phyloP scores from a whole-genome alignment of 768 basidiomycete species.

The Mycena galericulata region DNA sequence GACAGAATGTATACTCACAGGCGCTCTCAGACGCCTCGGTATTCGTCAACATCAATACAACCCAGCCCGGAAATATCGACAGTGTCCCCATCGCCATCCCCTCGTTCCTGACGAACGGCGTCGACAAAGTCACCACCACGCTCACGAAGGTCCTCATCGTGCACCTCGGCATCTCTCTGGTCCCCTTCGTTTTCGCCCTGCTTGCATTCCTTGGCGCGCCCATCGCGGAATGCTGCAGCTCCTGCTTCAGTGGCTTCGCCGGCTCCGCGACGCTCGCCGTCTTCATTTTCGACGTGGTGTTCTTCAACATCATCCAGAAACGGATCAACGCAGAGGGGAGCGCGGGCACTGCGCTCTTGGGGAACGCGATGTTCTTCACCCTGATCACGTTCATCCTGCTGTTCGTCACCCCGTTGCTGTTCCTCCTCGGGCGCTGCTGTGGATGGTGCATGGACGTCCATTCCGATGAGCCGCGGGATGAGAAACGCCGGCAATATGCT shows the following conservation, averaged over 20 bases:
- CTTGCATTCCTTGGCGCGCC: slow-evolving; percentile 6
- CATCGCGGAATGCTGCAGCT: slow-evolving; percentile 3
- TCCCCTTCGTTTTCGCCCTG: neutral
- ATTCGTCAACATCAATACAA: too few relatives aligned
- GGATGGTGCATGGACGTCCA: slow-evolving; percentile 14
- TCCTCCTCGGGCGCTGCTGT: slow-evolving; percentile 25
- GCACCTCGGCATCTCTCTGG: neutral
- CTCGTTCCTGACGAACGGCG: neutral
- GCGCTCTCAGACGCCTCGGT: neutral
- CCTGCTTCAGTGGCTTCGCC: slow-evolving; percentile 15
- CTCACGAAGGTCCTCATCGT: slow-evolving; percentile 9
- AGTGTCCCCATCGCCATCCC: neutral
- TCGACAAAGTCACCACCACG: neutral
- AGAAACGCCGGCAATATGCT: too few relatives aligned
- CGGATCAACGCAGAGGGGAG: neutral
- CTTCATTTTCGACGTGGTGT: slow-evolving; percentile 6
- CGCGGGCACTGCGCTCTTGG: neutral
- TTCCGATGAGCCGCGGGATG: too few relatives aligned
- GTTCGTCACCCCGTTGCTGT: slow-evolving; percentile 26
- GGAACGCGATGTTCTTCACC: slow-evolving; percentile 1
- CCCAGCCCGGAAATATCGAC: too few relatives aligned
- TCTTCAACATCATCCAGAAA: neutral
- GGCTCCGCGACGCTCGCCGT: slow-evolving; percentile 3
- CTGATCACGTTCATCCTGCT: slow-evolving; percentile 16
- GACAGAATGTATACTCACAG: neutral